Percentiles rank a stretch among this genome's conserved stretches.
Evolutionary conservation across 1,139 yeast genomes (phyloP).

Genomic region (Yamadazyma aaseri): DNA sequence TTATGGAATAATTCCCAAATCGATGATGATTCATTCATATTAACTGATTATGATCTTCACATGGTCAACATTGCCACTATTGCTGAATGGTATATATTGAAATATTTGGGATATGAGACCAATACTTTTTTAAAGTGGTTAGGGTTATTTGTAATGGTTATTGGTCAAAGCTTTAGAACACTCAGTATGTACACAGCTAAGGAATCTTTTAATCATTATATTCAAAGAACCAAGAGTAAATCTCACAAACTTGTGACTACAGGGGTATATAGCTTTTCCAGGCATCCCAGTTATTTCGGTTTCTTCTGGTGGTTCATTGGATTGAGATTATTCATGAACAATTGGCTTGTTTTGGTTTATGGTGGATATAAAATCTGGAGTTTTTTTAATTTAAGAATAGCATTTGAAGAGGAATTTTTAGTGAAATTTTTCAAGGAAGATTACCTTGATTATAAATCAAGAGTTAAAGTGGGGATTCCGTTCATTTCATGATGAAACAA

Average conservation of each 20-base stretch:
- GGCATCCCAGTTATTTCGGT: constrained; percentile 94
- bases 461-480: constrained; percentile 63
- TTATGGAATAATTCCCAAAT: constrained; percentile 64
- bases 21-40: constrained; percentile 71
- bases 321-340: constrained; percentile 66
- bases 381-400: constrained; percentile 69
- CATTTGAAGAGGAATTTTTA: constrained; percentile 66
- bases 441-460: constrained; percentile 53
- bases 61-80: constrained; percentile 51
- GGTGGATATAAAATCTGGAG: constrained; percentile 48
- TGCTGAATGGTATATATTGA: constrained; percentile 21
- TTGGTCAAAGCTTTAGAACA: constrained; percentile 70
- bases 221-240: constrained; percentile 51
- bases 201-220: constrained; percentile 79
- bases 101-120: constrained; percentile 6
- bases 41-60: constrained; percentile 71
- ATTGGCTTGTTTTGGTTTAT: constrained; percentile 29
- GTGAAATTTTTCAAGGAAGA: constrained; percentile 66
- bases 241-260: constrained; percentile 66
- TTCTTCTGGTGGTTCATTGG: constrained; percentile 95
- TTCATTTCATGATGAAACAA: constrained; percentile 31
- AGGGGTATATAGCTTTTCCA: constrained; percentile 64
- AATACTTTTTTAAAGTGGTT: constrained; percentile 11
- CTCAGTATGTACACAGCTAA: constrained; percentile 87
- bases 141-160: constrained; percentile 48